These are phyloP conservation scores for Diplodia sapinea DNA, from an alignment of 2,329 filamentous ascomycete genomes.

Conservation along the genomic window DNA sequence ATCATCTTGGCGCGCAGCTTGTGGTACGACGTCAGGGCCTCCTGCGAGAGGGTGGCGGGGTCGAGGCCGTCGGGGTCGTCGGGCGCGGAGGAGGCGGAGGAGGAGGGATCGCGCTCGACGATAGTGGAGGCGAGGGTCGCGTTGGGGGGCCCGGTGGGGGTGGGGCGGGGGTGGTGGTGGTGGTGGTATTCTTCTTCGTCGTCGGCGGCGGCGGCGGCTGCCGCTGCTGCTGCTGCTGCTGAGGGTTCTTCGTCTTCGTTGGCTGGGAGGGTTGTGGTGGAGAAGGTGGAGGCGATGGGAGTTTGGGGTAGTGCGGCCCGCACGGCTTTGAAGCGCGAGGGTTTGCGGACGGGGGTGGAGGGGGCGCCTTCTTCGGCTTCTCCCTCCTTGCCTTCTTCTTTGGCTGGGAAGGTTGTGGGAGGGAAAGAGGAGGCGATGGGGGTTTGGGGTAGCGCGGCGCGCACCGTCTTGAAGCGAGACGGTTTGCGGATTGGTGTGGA, in stretches of 20 bases:
- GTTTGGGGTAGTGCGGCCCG: conserved; percentile 34
- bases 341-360: conserved; percentile 34
- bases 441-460: conserved; percentile 32
- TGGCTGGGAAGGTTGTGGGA: not conserved
- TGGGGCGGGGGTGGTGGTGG: conserved; percentile 38
- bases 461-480: conserved; percentile 50
- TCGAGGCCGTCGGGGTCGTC: conserved; percentile 62
- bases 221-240: not conserved
- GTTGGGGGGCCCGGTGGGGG: conserved; percentile 50
- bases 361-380: not conserved
- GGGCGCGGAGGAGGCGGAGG: conserved; percentile 35
- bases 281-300: not conserved
- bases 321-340: conserved; percentile 51
- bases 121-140: conserved; percentile 65
- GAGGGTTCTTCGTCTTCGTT: not conserved
- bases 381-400: not conserved
- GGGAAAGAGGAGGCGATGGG: not conserved
- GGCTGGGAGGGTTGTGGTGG: not conserved
- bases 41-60: conserved; percentile 72
- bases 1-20: conserved; percentile 82
- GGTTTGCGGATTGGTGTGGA: conserved; percentile 36
- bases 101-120: conserved; percentile 56
- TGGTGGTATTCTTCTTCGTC: not conserved
- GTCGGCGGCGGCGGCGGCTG: too few relatives aligned
- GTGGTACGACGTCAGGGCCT: conserved; percentile 84